A percentile compares a stretch with the other conserved stretches of the same genome.
Conservation (phyloP, 2,329 filamentous ascomycete genomes). For the Neocucurbitaria cava region DNA sequence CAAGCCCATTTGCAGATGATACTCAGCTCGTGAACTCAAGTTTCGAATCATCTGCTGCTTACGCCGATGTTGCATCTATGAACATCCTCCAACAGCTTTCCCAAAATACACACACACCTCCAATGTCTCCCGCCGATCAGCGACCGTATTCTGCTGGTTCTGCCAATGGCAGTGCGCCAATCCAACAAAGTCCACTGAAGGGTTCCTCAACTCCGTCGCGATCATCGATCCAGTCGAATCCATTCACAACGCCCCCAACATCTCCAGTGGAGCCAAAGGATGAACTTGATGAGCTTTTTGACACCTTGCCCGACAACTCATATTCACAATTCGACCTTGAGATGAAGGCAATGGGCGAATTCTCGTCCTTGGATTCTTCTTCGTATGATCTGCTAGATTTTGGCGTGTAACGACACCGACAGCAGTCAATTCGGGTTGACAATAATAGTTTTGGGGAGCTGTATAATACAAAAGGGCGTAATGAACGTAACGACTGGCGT, state of each 20-base stretch:
- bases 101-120: conserved; percentile 44
- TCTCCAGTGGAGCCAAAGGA: conserved; percentile 44
- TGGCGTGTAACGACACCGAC: conserved; percentile 26
- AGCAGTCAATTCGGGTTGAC: not conserved
- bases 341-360: conserved; percentile 48
- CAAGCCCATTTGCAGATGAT: conserved; percentile 38
- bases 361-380: conserved; percentile 36
- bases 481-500: conserved; percentile 39
- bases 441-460: conserved; percentile 16
- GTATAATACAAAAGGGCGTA: conserved; percentile 37
- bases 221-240: conserved; percentile 45
- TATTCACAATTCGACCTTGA: conserved; percentile 49
- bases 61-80: conserved; percentile 41
- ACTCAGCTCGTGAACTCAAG: conserved; percentile 27
- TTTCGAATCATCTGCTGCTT: conserved; percentile 38
- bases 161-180: conserved; percentile 17
- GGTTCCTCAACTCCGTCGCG: conserved; percentile 41
- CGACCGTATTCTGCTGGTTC: conserved; percentile 38
- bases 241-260: conserved; percentile 48
- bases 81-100: conserved; percentile 47
- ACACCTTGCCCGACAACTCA: conserved; percentile 36
- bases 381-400: conserved; percentile 47
- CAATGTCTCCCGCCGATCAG: conserved; percentile 45
- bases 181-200: conserved; percentile 37
- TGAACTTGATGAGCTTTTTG: conserved; percentile 45